phyloP scores from a whole-genome alignment of 495 filamentous ascomycete genomes.

The Trichoderma parareesei region DNA sequence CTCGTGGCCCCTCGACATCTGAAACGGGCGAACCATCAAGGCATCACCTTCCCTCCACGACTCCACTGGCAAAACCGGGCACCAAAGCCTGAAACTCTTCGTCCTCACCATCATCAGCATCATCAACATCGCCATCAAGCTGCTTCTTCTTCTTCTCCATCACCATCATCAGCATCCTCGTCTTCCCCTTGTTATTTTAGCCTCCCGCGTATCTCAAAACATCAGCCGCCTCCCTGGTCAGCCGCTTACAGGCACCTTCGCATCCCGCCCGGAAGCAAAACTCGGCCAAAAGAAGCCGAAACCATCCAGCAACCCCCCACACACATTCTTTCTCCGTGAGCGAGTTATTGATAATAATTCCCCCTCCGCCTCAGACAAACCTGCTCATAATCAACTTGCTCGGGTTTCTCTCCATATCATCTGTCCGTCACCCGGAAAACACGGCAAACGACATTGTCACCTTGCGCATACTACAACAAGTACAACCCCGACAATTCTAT shows the following conservation, averaged over 20 bases:
- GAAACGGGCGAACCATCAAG: background rate
- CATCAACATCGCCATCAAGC: no score
- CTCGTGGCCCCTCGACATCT: background rate
- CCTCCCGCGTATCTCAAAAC: no score
- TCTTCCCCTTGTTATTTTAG: no score
- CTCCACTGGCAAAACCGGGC: no score
- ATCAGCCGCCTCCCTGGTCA: no score
- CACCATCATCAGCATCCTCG: no score
- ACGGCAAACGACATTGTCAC: background rate
- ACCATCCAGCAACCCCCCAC: background rate
- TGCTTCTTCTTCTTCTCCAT: no score
- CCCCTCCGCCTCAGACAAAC: constrained; percentile 1
- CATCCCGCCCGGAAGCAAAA: background rate
- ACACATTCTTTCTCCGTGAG: background rate
- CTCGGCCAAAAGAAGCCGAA: background rate
- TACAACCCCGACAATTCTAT: background rate
- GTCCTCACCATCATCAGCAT: no score
- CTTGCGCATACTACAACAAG: no score
- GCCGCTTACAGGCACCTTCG: no score
- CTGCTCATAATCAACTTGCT: background rate
- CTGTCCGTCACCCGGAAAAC: background rate
- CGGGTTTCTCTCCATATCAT: background rate
- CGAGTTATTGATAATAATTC: background rate
- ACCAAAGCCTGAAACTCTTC: no score
- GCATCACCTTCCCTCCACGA: no score